Evolutionary conservation across 192 early-diverging fungal genomes (phyloP).

Genomic region (Podila epicladia): DNA sequence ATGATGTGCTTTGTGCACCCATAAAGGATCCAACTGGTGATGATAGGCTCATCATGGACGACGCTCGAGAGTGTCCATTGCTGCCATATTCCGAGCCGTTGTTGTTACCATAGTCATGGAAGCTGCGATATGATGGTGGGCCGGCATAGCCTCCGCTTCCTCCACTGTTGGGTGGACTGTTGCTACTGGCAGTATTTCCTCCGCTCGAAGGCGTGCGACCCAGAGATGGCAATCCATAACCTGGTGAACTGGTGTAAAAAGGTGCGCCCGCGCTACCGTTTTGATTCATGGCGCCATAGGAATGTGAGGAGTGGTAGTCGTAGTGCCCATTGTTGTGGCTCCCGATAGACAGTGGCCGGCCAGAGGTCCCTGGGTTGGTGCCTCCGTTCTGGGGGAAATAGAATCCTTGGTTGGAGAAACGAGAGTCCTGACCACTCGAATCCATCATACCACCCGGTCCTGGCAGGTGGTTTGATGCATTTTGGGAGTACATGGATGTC

Average conservation of each 20-base stretch:
- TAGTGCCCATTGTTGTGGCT: background rate
- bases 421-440: conserved; percentile 10
- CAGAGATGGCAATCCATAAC: conserved; percentile 21
- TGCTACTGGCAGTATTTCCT: background rate
- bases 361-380: background rate
- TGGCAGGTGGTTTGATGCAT: conserved; percentile 13
- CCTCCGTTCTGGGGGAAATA: conserved; percentile 34
- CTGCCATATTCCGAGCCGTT: conserved; percentile 16
- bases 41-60: conserved; percentile 41
- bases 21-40: conserved; percentile 37
- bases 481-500: conserved; percentile 26
- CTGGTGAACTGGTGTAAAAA: conserved; percentile 22
- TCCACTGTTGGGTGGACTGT: background rate
- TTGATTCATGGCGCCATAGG: conserved; percentile 29
- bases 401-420: conserved; percentile 31
- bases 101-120: conserved; percentile 31
- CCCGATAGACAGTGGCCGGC: conserved; percentile 30
- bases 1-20: conserved; percentile 11
- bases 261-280: conserved; percentile 27
- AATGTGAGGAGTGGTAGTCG: conserved; percentile 11
- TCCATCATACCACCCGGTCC: conserved; percentile 24
- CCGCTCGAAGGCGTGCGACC: conserved; percentile 6
- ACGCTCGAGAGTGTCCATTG: conserved; percentile 27
- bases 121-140: conserved; percentile 1
- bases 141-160: background rate